These are phyloP conservation scores for Tricholomella constricta DNA, from an alignment of 768 basidiomycete species.

Conservation along the genomic window DNA sequence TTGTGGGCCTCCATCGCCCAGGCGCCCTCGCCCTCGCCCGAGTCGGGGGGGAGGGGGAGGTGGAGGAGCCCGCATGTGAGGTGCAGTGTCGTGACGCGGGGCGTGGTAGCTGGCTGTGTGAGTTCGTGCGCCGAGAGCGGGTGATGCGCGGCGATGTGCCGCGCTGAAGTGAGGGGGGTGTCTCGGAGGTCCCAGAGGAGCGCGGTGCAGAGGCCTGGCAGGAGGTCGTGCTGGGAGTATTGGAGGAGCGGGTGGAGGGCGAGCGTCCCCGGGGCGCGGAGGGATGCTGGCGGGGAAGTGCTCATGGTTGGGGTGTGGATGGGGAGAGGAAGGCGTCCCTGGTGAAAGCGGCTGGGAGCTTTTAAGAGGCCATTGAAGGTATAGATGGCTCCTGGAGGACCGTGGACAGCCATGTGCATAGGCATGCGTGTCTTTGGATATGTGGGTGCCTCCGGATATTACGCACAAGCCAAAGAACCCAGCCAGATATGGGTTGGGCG, in stretches of 20 bases:
- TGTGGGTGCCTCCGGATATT: constrained; percentile 3
- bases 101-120: constrained; percentile 43
- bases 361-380: constrained; percentile 1
- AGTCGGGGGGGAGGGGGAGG: too few species aligned
- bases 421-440: constrained; percentile 4
- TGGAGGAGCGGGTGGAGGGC: constrained; percentile 38
- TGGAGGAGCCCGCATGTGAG: constrained; percentile 48
- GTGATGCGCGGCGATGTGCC: constrained; percentile 24
- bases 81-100: constrained; percentile 37
- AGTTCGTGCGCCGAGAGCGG: constrained; percentile 36
- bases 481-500: background rate
- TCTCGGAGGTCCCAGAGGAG: constrained; percentile 55
- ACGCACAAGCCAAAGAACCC: background rate
- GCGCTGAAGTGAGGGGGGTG: constrained; percentile 33
- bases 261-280: constrained; percentile 9
- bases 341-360: background rate
- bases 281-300: background rate
- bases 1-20: constrained; percentile 47
- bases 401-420: constrained; percentile 15
- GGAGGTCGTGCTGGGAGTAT: constrained; percentile 37
- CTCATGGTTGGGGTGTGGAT: background rate
- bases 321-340: background rate
- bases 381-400: background rate
- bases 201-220: constrained; percentile 25
- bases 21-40: constrained; percentile 22